These are phyloP conservation scores for Lepidium didymum DNA, from an alignment of 345 rosid species.

Conservation along the genomic window DNA sequence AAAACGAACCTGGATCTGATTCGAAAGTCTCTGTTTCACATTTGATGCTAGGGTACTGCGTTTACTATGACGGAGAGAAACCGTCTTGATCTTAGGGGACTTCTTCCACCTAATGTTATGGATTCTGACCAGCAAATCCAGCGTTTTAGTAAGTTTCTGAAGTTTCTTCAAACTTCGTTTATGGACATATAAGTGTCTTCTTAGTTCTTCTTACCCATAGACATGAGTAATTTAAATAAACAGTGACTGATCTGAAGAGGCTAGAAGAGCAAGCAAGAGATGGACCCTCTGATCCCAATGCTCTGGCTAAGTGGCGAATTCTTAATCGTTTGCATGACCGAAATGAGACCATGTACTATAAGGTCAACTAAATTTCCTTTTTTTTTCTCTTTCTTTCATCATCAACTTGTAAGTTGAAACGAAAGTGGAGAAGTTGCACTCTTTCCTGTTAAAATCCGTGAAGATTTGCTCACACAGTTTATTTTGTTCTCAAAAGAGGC, in stretches of 20 bases:
- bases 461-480: background rate
- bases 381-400: too few relatives aligned
- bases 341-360: constrained; percentile 93
- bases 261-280: constrained; percentile 86
- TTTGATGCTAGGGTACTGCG: constrained; percentile 65
- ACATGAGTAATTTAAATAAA: background rate
- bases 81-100: constrained; percentile 93
- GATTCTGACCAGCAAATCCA: constrained; percentile 78
- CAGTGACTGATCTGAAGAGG: constrained; percentile 94
- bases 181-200: background rate
- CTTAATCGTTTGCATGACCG: constrained; percentile 92
- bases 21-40: background rate
- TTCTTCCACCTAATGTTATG: constrained; percentile 91
- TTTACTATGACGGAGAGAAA: constrained; percentile 94
- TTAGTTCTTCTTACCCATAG: background rate
- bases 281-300: constrained; percentile 90
- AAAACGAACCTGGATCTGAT: constrained; percentile 10
- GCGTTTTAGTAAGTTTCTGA: constrained; percentile 67
- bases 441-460: background rate
- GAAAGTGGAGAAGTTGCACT: background rate
- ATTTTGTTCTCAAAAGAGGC: background rate
- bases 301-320: constrained; percentile 92
- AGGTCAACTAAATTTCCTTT: constrained; percentile 33
- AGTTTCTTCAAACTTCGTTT: background rate
- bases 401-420: background rate